Base-by-base conservation (phyloP, 148 eudicot species). In the Chenopodium album region DNA sequence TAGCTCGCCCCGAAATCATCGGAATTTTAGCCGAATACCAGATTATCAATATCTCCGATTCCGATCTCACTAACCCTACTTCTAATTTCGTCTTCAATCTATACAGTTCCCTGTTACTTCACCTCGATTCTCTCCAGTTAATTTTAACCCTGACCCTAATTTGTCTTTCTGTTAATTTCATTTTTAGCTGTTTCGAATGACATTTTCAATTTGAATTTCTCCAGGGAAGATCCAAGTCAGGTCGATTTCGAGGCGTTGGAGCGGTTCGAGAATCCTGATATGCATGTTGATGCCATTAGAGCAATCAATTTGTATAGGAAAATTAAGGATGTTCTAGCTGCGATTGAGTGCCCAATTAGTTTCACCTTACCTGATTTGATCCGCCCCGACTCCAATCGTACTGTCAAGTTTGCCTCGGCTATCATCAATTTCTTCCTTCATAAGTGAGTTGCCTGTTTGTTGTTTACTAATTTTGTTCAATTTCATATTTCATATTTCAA, bases 221-320 rank as follows among this genome's bases (percentile, higher is more conserved):
- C 80, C 90, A 92, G 98, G 89, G 97, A 95, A 28, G 99, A 93
- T 41, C 71, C 86, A 3, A 90, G 84, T 54, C 93, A 92, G 79
- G 82, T 91, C 23, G 94, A 94, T 81, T 95, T 95, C 34, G 83
- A 78, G 32, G 93, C 92, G 29, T 72, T 91, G 73, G 92, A 91
- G 83, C 87, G 87, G 59, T 86, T 95, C 31, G 99, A 94, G 74
- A 93, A 93, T 82, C 99, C 98, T 12, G 99, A 95, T 54, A 69
- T 83, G 78, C 97, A 92, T 26, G 84, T 76, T 2, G 94, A 92
- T 73, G 88, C 99, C 0, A 88, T 90, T 31, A 88, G 88, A 76
- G 73, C 71, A 67, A 77, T 89, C 83, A 90, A 87, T 46, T 81
- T 94, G 88, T 91, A 74, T 46, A 75, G 79, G 48, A 89, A 89